phyloP scores from a whole-genome alignment of 2,329 filamentous ascomycete species.

The Plectosphaerella sp. region DNA sequence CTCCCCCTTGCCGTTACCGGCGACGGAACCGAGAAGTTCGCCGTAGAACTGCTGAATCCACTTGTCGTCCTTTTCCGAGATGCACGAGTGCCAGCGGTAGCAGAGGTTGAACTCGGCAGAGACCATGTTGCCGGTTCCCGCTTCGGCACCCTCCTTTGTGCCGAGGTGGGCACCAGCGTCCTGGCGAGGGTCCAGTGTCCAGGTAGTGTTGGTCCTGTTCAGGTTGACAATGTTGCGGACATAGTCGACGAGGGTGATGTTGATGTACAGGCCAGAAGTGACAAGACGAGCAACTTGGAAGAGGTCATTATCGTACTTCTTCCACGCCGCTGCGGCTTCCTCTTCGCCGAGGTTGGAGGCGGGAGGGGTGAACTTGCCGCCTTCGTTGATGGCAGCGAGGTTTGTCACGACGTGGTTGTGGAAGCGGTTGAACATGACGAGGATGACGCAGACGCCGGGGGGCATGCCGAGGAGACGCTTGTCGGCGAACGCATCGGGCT shows the following conservation, averaged over 20 bases:
- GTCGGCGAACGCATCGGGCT: slow-evolving; percentile 69
- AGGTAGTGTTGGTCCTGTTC: slow-evolving; percentile 62
- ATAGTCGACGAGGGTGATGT: slow-evolving; percentile 74
- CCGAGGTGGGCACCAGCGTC: slow-evolving; percentile 55
- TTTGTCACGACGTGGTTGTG: slow-evolving; percentile 84
- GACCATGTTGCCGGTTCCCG: slow-evolving; percentile 76
- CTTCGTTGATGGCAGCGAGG: slow-evolving; percentile 81
- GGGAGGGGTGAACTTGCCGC: slow-evolving; percentile 70
- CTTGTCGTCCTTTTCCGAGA: slow-evolving; percentile 69
- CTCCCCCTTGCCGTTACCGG: slow-evolving; percentile 43
- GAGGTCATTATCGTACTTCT: slow-evolving; percentile 70
- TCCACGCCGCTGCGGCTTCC: slow-evolving; percentile 48
- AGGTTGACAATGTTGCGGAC: slow-evolving; percentile 73
- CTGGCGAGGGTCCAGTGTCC: slow-evolving; percentile 68
- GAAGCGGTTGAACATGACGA: slow-evolving; percentile 79
- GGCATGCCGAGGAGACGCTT: slow-evolving; percentile 67
- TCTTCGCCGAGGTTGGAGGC: slow-evolving; percentile 42
- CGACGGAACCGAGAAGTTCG: slow-evolving; percentile 43
- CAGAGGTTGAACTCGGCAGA: slow-evolving; percentile 87
- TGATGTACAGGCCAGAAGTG: slow-evolving; percentile 71
- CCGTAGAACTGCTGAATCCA: slow-evolving; percentile 72
- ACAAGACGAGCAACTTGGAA: slow-evolving; percentile 77
- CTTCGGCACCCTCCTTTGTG: slow-evolving; percentile 55
- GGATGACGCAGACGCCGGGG: slow-evolving; percentile 64
- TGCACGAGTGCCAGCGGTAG: slow-evolving; percentile 83